Evolutionary conservation across 306 rosid species (phyloP).

Genomic region (Rubus idaeus): DNA sequence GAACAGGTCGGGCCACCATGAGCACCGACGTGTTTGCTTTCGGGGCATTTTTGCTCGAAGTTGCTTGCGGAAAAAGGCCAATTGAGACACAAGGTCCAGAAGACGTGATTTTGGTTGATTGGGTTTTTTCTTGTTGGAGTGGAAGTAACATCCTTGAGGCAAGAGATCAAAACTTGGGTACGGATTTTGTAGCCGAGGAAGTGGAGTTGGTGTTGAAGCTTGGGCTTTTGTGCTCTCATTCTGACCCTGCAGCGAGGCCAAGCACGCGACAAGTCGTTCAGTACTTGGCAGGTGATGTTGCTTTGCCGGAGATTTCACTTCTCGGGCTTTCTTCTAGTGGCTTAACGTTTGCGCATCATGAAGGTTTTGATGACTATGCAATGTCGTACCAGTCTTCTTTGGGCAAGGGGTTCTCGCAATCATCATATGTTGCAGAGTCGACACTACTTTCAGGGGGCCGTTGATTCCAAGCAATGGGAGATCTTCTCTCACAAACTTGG

Average conservation of each 20-base stretch:
- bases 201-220: conserved; percentile 32
- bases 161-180: conserved; percentile 23
- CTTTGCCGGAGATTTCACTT: conserved; percentile 21
- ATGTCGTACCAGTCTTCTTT: conserved; percentile 41
- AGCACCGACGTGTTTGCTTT: conserved; percentile 36
- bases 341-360: conserved; percentile 23
- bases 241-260: conserved; percentile 30
- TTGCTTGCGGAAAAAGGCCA: conserved; percentile 34
- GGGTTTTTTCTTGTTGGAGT: conserved; percentile 31
- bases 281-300: conserved; percentile 25
- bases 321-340: conserved; percentile 37
- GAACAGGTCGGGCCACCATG: conserved; percentile 34
- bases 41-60: conserved; percentile 32
- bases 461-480: conserved; percentile 15
- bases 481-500: neutral
- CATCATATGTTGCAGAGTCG: conserved; percentile 29
- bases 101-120: conserved; percentile 33
- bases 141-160: conserved; percentile 21
- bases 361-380: conserved; percentile 34
- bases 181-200: conserved; percentile 14
- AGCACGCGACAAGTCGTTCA: conserved; percentile 36
- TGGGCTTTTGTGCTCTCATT: conserved; percentile 40
- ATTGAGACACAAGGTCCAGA: conserved; percentile 27
- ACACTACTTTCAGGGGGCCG: conserved; percentile 50
- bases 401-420: conserved; percentile 23